Evolutionary conservation across 2,329 filamentous ascomycete species (phyloP).

Genomic region (Fonsecaea pedrosoi): DNA sequence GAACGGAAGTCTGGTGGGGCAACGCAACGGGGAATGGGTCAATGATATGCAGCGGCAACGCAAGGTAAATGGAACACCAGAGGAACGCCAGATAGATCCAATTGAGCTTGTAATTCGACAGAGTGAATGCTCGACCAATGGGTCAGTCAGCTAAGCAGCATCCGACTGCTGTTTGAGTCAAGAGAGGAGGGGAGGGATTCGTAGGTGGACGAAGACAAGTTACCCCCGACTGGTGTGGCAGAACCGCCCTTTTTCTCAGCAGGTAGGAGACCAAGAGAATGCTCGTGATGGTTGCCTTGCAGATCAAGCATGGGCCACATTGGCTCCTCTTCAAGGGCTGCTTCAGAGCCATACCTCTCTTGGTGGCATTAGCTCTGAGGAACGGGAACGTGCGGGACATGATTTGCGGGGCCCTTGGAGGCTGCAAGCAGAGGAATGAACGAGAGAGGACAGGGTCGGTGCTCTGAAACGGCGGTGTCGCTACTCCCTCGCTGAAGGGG

Average conservation of each 20-base stretch:
- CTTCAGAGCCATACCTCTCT: neutral
- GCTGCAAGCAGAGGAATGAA: slow-evolving; percentile 13
- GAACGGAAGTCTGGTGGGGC: slow-evolving; percentile 29
- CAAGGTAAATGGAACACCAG: slow-evolving; percentile 1
- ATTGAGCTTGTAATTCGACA: slow-evolving; percentile 1
- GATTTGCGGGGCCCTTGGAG: slow-evolving; percentile 18
- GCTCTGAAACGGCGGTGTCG: slow-evolving; percentile 30
- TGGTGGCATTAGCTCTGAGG: neutral
- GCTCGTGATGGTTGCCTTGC: slow-evolving; percentile 30
- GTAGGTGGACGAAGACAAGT: slow-evolving; percentile 13
- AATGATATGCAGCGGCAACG: slow-evolving; percentile 14
- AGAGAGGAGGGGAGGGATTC: slow-evolving; percentile 12
- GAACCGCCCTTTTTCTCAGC: neutral
- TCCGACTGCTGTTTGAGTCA: slow-evolving; percentile 1
- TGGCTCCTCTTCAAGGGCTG: neutral
- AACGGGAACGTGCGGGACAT: slow-evolving; percentile 10
- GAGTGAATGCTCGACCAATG: slow-evolving; percentile 4
- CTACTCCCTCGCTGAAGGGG: slow-evolving; percentile 11
- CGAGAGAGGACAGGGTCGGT: slow-evolving; percentile 19
- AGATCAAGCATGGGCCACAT: slow-evolving; percentile 4
- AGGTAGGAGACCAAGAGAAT: neutral
- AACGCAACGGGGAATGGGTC: slow-evolving; percentile 10
- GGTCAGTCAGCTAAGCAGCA: slow-evolving; percentile 1
- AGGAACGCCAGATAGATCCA: neutral
- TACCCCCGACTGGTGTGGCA: slow-evolving; percentile 16